phyloP scores from a whole-genome alignment of 2,329 filamentous ascomycete species.

The Colletotrichum somersetense region DNA sequence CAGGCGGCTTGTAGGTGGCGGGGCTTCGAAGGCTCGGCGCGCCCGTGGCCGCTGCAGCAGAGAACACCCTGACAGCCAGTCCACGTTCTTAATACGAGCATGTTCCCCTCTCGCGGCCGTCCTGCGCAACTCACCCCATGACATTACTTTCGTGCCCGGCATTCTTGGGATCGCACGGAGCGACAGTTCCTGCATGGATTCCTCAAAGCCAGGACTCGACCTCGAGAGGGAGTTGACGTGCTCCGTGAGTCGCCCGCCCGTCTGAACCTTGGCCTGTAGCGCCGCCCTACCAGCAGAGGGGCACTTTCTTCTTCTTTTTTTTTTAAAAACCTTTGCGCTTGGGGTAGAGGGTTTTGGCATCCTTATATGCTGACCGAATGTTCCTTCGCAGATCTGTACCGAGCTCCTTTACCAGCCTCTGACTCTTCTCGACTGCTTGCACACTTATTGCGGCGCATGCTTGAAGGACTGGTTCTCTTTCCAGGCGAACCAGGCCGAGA shows the following conservation, averaged over 20 bases:
- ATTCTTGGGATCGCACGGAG: slow-evolving; percentile 35
- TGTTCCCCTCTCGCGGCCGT: slow-evolving; percentile 28
- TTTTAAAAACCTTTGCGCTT: background rate
- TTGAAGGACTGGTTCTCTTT: slow-evolving; percentile 95
- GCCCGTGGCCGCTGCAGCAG: too few species aligned
- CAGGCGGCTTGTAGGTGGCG: too few species aligned
- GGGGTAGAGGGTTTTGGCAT: background rate
- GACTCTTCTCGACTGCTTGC: slow-evolving; percentile 91
- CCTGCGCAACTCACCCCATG: slow-evolving; percentile 25
- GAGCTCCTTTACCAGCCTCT: slow-evolving; percentile 93
- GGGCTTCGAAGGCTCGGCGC: too few species aligned
- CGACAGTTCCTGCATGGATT: slow-evolving; percentile 57
- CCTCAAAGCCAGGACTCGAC: slow-evolving; percentile 69
- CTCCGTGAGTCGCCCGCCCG: slow-evolving; percentile 74
- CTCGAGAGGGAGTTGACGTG: slow-evolving; percentile 95
- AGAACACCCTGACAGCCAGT: slow-evolving; percentile 10
- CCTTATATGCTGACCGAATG: slow-evolving; percentile 24
- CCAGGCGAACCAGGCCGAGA: slow-evolving; percentile 74
- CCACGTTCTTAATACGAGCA: slow-evolving; percentile 38
- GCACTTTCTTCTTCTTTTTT: background rate
- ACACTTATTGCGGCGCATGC: slow-evolving; percentile 96
- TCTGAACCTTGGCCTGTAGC: slow-evolving; percentile 17
- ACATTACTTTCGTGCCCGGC: slow-evolving; percentile 29
- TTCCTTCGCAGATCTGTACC: slow-evolving; percentile 83
- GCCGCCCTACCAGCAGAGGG: slow-evolving; percentile 40